A percentile compares a stretch with the other conserved stretches of the same genome.
phyloP scores from a whole-genome alignment of 495 filamentous ascomycete species.

The Penicillium steckii region DNA sequence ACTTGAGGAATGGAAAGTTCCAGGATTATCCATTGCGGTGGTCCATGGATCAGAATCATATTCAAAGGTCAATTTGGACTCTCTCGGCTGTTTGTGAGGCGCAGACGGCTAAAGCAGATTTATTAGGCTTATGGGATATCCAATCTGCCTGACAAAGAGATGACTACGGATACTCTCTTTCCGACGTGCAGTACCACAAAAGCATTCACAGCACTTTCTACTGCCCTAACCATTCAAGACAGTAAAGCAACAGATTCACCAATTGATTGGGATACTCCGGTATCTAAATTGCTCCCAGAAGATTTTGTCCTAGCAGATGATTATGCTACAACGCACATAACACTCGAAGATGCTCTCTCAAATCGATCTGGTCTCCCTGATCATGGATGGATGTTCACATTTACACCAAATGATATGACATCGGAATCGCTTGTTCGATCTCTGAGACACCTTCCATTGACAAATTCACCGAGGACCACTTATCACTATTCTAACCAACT shows the following conservation, averaged over 20 bases:
- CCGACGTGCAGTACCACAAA: constrained; percentile 53
- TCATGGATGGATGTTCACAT: constrained; percentile 20
- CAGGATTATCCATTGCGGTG: constrained; percentile 49
- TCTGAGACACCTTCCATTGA: constrained; percentile 38
- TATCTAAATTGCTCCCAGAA: constrained; percentile 47
- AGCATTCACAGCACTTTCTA: constrained; percentile 51
- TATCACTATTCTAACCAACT: constrained; percentile 54
- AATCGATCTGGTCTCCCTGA: constrained; percentile 49
- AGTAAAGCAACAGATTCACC: constrained; percentile 23
- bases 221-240: constrained; percentile 47
- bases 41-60: constrained; percentile 43
- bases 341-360: constrained; percentile 50
- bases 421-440: constrained; percentile 26
- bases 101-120: neutral
- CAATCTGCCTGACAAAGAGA: constrained; percentile 31
- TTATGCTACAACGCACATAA: constrained; percentile 42
- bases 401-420: constrained; percentile 1
- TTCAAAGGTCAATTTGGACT: constrained; percentile 34
- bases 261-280: constrained; percentile 49
- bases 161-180: constrained; percentile 47
- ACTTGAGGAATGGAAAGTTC: constrained; percentile 49
- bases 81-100: neutral
- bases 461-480: constrained; percentile 28
- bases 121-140: constrained; percentile 53
- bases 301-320: constrained; percentile 52